phyloP scores from a whole-genome alignment of 1,284 basidiomycete species.

The Volvariella volvacea region DNA sequence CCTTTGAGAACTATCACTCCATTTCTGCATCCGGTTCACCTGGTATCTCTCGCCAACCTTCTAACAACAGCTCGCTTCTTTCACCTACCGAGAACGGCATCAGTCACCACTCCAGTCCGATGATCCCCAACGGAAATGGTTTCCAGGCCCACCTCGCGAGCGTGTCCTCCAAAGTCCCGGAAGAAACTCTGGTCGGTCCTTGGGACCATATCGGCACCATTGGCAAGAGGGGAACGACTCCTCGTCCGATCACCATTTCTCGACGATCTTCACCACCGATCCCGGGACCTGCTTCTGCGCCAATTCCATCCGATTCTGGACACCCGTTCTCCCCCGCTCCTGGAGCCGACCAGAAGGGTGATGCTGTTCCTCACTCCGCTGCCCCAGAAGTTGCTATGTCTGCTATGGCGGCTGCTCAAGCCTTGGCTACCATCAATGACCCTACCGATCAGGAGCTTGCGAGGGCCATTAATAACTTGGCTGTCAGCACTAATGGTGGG shows the following conservation, averaged over 20 bases:
- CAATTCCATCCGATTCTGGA: not conserved
- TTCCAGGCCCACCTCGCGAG: constrained; percentile 4
- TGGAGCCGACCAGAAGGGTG: not conserved
- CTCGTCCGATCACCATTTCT: not conserved
- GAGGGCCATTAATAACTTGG: constrained; percentile 36
- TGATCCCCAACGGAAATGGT: constrained; percentile 15
- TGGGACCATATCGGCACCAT: constrained; percentile 21
- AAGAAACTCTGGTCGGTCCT: constrained; percentile 21
- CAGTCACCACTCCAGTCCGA: constrained; percentile 15
- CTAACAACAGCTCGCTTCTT: not conserved
- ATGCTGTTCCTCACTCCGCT: not conserved
- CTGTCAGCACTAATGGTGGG: constrained; percentile 45
- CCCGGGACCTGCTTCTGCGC: not conserved
- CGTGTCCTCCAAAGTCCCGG: constrained; percentile 1
- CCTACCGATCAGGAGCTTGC: constrained; percentile 31
- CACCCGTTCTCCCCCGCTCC: not conserved
- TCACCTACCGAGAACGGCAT: constrained; percentile 1
- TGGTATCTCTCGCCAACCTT: constrained; percentile 9
- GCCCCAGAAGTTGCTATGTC: not conserved
- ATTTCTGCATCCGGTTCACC: constrained; percentile 34
- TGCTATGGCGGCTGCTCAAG: not conserved
- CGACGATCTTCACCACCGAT: constrained; percentile 10
- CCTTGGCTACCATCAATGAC: not conserved
- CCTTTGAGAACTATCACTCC: constrained; percentile 74
- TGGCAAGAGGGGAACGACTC: not conserved